Base-by-base conservation (phyloP, 352 stramenopile genomes). In the Phytophthora capsici region DNA sequence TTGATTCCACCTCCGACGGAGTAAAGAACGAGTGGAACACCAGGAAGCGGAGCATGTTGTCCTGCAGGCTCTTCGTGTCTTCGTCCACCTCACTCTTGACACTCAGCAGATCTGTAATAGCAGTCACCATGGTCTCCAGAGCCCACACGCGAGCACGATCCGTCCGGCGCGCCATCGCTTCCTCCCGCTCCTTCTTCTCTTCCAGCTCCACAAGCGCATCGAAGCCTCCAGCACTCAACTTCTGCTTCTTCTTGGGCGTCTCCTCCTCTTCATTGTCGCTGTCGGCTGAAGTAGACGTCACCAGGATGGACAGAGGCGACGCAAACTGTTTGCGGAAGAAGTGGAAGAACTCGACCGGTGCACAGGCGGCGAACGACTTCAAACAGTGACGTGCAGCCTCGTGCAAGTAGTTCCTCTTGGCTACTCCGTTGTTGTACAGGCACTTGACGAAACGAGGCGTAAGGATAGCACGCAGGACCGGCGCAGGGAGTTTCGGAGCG, bases 371-470 rank as follows among this genome's bases (percentile, higher is more conserved):
- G 37, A 96, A 93, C 0, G 63, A 73, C 51, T 89, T 80, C 37
- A 96, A 60, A 37, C 73, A 86, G 64, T 91, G 81, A 48, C 78
- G 74, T 19, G 86, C 88, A 38, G 88, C 88, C 19, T 89, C 86
- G 62, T 96, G 84, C 45, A 96, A 63, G 53, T 93, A 93, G 58
- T 89, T 94, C 63, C 86, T 91, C 68, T 88, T 90, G 41, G 78
- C 78, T 3, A 90, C 78, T 37, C 81, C 77, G 57, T 96, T 96
- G 57, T 86, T 90, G 73, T 89, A 93, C 23, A 96, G 66, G 28
- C 84, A 91, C 72, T 86, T 91, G 73, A 96, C 83, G 10, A 96
- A 79, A 28, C 84, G 78, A 8, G 84, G 86, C 34, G 86, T 94
- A 7, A 96, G 70, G 32, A 91, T 86, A 6, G 83, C 65, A 28